phyloP scores from a whole-genome alignment of 1,284 basidiomycete genomes.

The Ganoderma sp. region DNA sequence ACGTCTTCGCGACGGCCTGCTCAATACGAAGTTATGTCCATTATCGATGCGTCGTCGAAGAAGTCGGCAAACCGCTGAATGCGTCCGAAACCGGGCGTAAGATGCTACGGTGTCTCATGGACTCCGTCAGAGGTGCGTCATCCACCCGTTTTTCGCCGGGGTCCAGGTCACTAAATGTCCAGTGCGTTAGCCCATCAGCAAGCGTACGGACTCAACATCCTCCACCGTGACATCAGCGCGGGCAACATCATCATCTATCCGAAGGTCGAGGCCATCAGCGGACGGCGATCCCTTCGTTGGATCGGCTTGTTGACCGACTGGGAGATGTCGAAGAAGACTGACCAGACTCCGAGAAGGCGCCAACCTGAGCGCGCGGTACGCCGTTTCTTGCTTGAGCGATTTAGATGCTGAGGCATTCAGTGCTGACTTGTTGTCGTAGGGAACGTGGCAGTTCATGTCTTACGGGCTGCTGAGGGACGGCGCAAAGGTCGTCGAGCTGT shows the following conservation, averaged over 20 bases:
- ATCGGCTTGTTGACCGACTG: constrained; percentile 18
- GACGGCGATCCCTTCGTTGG: not conserved
- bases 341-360: not conserved
- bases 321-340: constrained; percentile 19
- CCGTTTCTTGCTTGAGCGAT: no score
- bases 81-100: no score
- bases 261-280: not conserved
- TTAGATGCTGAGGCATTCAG: not conserved
- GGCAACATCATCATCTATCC: constrained; percentile 18
- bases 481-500: not conserved
- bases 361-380: constrained; percentile 12
- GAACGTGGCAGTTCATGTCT: constrained; percentile 15
- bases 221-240: constrained; percentile 23
- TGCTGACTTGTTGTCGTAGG: not conserved
- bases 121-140: no score
- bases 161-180: no score
- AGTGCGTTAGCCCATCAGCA: no score
- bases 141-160: no score
- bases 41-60: no score
- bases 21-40: no score
- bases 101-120: no score
- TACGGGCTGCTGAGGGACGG: not conserved
- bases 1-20: no score
- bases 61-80: no score
- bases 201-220: not conserved